A percentile compares a stretch with the other conserved stretches of the same genome.
phyloP scores from a whole-genome alignment of 257 asterid genomes.

The Solanum pinnatisectum region DNA sequence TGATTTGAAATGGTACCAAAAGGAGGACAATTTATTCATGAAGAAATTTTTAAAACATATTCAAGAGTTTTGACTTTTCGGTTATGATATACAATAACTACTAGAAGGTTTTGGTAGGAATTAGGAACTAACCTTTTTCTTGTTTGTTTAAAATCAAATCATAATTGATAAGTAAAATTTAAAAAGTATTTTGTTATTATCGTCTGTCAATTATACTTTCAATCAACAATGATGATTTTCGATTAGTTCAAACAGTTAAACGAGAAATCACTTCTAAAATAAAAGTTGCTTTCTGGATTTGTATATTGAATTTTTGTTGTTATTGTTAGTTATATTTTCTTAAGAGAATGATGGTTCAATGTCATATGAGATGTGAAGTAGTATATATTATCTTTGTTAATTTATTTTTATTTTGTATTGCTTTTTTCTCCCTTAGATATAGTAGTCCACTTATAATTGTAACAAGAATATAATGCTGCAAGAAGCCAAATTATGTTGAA shows the following conservation, averaged over 20 bases:
- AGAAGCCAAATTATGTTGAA: neutral
- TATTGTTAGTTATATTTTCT: neutral
- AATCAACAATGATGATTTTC: too few relatives aligned
- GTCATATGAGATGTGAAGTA: neutral
- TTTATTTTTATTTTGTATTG: neutral
- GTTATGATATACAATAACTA: neutral
- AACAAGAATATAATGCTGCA: neutral
- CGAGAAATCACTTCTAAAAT: too few relatives aligned
- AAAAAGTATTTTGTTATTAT: too few relatives aligned
- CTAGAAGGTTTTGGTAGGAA: neutral
- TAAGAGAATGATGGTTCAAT: neutral
- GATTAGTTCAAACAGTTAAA: accelerated
- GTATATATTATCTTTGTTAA: neutral
- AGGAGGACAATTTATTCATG: neutral
- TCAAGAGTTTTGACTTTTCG: neutral
- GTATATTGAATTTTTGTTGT: neutral
- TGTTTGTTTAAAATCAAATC: neutral
- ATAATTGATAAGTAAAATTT: neutral
- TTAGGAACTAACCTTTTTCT: neutral
- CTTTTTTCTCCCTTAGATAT: neutral
- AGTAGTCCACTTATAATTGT: neutral
- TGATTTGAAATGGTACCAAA: neutral
- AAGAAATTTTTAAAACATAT: neutral
- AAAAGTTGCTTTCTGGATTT: neutral
- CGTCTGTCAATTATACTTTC: too few relatives aligned